These are phyloP conservation scores for Erodium moschatum DNA, from an alignment of 441 rosid genomes.

Conservation along the genomic window DNA sequence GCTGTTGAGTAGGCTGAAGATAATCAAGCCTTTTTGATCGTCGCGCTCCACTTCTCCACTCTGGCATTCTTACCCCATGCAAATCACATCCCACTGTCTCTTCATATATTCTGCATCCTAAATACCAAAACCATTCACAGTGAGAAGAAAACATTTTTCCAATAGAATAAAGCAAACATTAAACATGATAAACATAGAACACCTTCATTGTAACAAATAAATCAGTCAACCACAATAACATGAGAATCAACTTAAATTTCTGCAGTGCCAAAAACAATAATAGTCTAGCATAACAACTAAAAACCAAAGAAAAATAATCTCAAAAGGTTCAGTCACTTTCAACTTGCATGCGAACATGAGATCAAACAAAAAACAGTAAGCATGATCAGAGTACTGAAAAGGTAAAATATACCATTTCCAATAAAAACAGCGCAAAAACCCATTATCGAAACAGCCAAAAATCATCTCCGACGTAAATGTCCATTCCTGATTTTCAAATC, in stretches of 20 bases:
- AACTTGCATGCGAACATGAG: slow-evolving; percentile 1
- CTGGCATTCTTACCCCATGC: slow-evolving; percentile 97
- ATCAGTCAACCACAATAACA: neutral
- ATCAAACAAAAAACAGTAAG: slow-evolving; percentile 18
- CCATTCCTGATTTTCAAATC: too few relatives aligned
- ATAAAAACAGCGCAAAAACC: too few relatives aligned
- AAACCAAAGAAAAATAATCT: neutral
- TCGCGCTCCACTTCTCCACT: slow-evolving; percentile 95
- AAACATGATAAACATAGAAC: slow-evolving; percentile 12
- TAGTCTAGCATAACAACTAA: slow-evolving; percentile 8
- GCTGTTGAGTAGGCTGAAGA: slow-evolving; percentile 64
- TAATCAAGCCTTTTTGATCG: slow-evolving; percentile 84
- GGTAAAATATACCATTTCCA: neutral
- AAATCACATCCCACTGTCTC: slow-evolving; percentile 43
- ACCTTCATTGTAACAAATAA: neutral
- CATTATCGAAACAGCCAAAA: too few relatives aligned
- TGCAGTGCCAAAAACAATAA: slow-evolving; percentile 3
- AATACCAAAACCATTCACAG: slow-evolving; percentile 12
- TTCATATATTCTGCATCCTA: slow-evolving; percentile 33
- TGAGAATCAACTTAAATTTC: neutral
- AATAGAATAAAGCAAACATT: slow-evolving; percentile 3
- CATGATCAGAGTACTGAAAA: slow-evolving; percentile 1
- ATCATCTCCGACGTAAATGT: too few relatives aligned
- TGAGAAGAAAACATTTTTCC: slow-evolving; percentile 1
- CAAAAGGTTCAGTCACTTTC: slow-evolving; percentile 6